These are phyloP conservation scores for Fraxinus baroniana DNA, from an alignment of 305 asterid species.

Conservation along the genomic window DNA sequence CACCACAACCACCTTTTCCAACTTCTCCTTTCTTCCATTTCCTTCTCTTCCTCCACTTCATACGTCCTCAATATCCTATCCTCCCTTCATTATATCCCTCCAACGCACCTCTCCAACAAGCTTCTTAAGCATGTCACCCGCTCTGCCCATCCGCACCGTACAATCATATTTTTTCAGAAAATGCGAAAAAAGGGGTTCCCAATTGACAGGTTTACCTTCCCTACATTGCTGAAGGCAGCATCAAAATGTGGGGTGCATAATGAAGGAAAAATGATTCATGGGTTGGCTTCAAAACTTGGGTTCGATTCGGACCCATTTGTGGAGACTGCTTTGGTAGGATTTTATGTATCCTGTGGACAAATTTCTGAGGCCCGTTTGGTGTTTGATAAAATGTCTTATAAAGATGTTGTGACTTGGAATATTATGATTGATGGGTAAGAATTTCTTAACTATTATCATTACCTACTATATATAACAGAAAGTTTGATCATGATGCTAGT, in stretches of 20 bases:
- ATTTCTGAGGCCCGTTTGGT: conserved; percentile 56
- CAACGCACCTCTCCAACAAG: conserved; percentile 45
- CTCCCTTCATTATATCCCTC: conserved; percentile 32
- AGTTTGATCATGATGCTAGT: background rate
- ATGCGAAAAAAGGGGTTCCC: conserved; percentile 37
- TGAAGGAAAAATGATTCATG: conserved; percentile 66
- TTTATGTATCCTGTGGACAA: conserved; percentile 57
- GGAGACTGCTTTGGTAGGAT: conserved; percentile 66
- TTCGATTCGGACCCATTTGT: conserved; percentile 61
- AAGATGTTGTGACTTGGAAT: conserved; percentile 72
- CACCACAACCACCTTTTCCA: conserved; percentile 39
- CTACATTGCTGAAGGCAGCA: conserved; percentile 67
- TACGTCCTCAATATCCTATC: conserved; percentile 61
- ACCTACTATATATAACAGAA: background rate
- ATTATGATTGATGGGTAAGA: conserved; percentile 73
- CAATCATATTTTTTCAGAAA: conserved; percentile 47
- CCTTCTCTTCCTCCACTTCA: conserved; percentile 43
- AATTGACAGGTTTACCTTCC: conserved; percentile 60
- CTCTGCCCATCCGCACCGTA: conserved; percentile 38
- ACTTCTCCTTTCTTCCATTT: conserved; percentile 53
- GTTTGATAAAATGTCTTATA: conserved; percentile 74
- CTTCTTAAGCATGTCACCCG: conserved; percentile 58
- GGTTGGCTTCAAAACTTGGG: conserved; percentile 55
- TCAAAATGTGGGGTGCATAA: conserved; percentile 37
- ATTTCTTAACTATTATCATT: background rate